Evolutionary conservation across 805 yeast genomes (phyloP).

Genomic region (Kazachstania africana): DNA sequence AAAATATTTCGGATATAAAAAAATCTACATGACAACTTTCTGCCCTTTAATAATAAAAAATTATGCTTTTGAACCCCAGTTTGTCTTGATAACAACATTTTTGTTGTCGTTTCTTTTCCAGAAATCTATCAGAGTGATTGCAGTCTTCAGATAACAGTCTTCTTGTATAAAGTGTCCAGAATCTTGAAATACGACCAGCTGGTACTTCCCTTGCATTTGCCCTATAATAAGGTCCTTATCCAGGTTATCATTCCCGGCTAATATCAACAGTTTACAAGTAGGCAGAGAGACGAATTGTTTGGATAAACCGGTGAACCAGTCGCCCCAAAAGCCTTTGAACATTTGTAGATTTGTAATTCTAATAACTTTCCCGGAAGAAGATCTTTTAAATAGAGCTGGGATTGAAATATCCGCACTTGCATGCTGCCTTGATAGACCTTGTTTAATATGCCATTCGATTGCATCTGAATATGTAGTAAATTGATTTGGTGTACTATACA

Average conservation of each 20-base stretch:
- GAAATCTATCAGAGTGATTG: slow-evolving; percentile 38
- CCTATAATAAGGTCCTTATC: slow-evolving; percentile 84
- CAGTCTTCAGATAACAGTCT: slow-evolving; percentile 64
- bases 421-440: slow-evolving; percentile 40
- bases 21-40: too few species aligned
- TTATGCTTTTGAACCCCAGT: slow-evolving; percentile 25
- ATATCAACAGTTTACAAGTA: slow-evolving; percentile 56
- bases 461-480: slow-evolving; percentile 49
- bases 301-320: slow-evolving; percentile 75
- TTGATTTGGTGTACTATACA: slow-evolving; percentile 48
- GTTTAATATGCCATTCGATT: slow-evolving; percentile 68
- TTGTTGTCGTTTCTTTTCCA: slow-evolving; percentile 32
- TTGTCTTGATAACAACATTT: slow-evolving; percentile 26
- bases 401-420: slow-evolving; percentile 67
- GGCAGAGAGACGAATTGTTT: slow-evolving; percentile 35
- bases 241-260: slow-evolving; percentile 83
- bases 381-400: slow-evolving; percentile 44
- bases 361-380: slow-evolving; percentile 17
- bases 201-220: slow-evolving; percentile 97
- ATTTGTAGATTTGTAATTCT: slow-evolving; percentile 58
- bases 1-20: too few species aligned
- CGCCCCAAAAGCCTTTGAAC: slow-evolving; percentile 63
- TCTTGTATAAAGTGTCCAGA: slow-evolving; percentile 95
- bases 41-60: background rate
- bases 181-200: slow-evolving; percentile 67